A percentile compares a stretch with the other conserved stretches of the same genome.
These are phyloP conservation scores for Psilocybe azurescens DNA, from an alignment of 768 basidiomycete genomes.

Conservation along the genomic window DNA sequence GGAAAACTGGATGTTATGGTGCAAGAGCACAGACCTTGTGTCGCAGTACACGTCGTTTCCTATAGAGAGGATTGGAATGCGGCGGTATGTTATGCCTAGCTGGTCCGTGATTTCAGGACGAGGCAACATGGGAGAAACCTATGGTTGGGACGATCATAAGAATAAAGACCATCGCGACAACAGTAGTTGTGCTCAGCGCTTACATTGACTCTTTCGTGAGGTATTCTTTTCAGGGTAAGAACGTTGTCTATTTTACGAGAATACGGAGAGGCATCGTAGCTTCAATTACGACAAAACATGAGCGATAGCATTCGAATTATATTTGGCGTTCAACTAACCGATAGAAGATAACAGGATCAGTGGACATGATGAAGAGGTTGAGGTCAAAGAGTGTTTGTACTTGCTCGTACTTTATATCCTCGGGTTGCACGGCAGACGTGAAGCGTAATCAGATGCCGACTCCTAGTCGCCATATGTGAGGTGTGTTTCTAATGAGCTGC, in stretches of 20 bases:
- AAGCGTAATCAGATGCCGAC: no score
- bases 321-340: no score
- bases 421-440: no score
- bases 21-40: slow-evolving; percentile 38
- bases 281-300: slow-evolving; percentile 15
- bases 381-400: no score
- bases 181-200: slow-evolving; percentile 9
- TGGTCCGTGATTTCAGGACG: slow-evolving; percentile 60
- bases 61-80: slow-evolving; percentile 64
- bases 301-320: no score
- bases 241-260: slow-evolving; percentile 56
- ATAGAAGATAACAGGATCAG: background rate
- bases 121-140: slow-evolving; percentile 56
- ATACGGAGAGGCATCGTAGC: slow-evolving; percentile 60
- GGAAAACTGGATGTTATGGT: background rate
- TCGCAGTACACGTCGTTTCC: slow-evolving; percentile 68
- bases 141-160: background rate
- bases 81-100: slow-evolving; percentile 59
- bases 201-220: slow-evolving; percentile 55
- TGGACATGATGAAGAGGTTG: slow-evolving; percentile 25
- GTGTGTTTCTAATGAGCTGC: no score
- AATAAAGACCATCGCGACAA: background rate
- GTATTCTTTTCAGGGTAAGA: slow-evolving; percentile 53
- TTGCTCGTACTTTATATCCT: no score
- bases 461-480: no score